Conservation (phyloP, 345 rosid genomes). For the Eucalyptus coolabah region DNA sequence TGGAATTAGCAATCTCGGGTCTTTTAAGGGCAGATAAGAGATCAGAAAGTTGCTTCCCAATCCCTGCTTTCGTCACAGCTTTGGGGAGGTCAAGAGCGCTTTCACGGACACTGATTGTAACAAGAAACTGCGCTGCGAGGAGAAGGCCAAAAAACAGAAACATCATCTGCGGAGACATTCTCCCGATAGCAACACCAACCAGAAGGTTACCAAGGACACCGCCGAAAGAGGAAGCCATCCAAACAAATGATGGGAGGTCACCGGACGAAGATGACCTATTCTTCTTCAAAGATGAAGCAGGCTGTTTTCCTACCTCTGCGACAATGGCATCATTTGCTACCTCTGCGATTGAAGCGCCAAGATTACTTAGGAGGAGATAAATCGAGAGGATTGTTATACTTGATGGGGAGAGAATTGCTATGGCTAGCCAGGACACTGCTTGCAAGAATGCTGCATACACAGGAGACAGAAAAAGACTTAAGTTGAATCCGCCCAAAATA, state of each 20-base stretch:
- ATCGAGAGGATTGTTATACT: conserved; percentile 37
- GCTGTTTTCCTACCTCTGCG: conserved; percentile 57
- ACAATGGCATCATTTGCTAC: conserved; percentile 96
- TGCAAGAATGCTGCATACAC: conserved; percentile 65
- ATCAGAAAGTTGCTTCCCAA: conserved; percentile 46
- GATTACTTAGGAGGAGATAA: conserved; percentile 70
- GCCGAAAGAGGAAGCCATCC: conserved; percentile 75
- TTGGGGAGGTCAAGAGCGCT: conserved; percentile 18
- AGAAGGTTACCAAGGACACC: conserved; percentile 81
- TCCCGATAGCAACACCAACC: conserved; percentile 53
- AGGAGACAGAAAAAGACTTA: not conserved
- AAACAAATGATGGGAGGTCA: conserved; percentile 76
- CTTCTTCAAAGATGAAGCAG: conserved; percentile 4
- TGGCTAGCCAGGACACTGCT: conserved; percentile 72
- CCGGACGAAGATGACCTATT: conserved; percentile 30
- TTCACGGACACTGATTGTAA: conserved; percentile 46
- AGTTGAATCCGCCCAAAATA: not conserved
- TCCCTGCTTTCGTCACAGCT: conserved; percentile 49
- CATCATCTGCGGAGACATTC: conserved; percentile 29
- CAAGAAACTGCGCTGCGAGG: conserved; percentile 39
- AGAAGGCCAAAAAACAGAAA: conserved; percentile 49
- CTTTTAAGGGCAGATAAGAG: conserved; percentile 40
- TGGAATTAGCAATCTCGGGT: conserved; percentile 54
- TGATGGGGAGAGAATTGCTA: conserved; percentile 49
- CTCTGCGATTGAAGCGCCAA: conserved; percentile 82